Conservation (phyloP, 257 asterid genomes). For the Prunella vulgaris region DNA sequence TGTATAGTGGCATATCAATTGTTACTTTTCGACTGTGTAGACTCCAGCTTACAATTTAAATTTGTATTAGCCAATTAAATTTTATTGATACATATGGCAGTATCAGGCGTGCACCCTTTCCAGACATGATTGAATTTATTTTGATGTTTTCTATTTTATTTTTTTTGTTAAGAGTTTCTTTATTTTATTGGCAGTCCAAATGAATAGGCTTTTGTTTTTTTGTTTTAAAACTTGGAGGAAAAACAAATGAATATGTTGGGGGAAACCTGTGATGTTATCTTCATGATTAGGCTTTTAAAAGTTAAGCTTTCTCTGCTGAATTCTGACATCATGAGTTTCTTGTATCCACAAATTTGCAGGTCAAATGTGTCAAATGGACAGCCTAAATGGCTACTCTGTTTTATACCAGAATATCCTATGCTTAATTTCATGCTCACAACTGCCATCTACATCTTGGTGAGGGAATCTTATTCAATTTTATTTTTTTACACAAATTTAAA, state of each 20-base stretch:
- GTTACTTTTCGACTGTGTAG: not conserved
- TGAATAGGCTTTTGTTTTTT: not conserved
- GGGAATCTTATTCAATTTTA: constrained; percentile 17
- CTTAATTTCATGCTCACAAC: constrained; percentile 95
- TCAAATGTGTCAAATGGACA: constrained; percentile 89
- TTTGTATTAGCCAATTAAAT: not conserved
- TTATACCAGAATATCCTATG: constrained; percentile 93
- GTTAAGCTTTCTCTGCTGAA: not conserved
- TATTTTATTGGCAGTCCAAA: not conserved
- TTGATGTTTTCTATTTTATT: not conserved
- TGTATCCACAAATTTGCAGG: constrained; percentile 40
- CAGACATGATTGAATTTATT: not conserved
- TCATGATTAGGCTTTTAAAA: not conserved
- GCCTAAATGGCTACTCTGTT: constrained; percentile 91
- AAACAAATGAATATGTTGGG: not conserved
- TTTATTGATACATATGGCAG: not conserved
- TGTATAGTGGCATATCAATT: not conserved
- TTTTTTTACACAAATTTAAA: not conserved
- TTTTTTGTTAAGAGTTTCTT: not conserved
- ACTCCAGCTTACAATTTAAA: not conserved
- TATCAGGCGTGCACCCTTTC: not conserved
- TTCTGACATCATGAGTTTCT: constrained; percentile 1
- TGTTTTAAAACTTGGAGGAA: not conserved
- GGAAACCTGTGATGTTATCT: not conserved
- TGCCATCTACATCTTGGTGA: constrained; percentile 74